These are phyloP conservation scores for Flaveria brownii DNA, from an alignment of 129 eudicot genomes.

Conservation along the genomic window DNA sequence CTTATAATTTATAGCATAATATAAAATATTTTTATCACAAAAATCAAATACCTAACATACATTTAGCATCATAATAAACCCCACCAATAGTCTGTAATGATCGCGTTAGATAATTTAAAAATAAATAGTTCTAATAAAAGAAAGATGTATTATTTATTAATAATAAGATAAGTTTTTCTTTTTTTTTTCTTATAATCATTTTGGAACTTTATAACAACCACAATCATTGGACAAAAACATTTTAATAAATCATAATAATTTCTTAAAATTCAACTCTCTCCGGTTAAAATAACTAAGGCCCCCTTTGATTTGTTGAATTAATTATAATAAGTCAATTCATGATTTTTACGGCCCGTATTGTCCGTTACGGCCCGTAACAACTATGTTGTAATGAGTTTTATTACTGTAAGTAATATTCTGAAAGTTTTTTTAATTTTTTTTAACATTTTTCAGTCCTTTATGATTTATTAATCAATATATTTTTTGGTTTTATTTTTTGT, in stretches of 20 bases:
- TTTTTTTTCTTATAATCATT: not conserved
- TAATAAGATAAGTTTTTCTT: not conserved
- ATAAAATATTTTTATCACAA: not conserved
- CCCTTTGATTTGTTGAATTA: not conserved
- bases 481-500: too few species aligned
- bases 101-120: not conserved
- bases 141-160: not conserved
- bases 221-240: not conserved
- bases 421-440: too few species aligned
- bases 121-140: not conserved
- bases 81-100: not conserved
- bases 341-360: too few species aligned
- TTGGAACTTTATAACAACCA: not conserved
- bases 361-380: too few species aligned
- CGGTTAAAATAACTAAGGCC: too few species aligned
- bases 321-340: too few species aligned
- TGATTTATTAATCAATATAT: too few species aligned
- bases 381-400: too few species aligned
- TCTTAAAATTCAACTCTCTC: too few species aligned
- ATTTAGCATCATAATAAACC: not conserved
- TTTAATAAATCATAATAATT: not conserved
- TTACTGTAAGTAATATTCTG: too few species aligned
- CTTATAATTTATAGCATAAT: not conserved
- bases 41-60: not conserved
- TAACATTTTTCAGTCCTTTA: too few species aligned